Conservation (phyloP, 2,329 filamentous ascomycete species). For the Beauveria sp. region DNA sequence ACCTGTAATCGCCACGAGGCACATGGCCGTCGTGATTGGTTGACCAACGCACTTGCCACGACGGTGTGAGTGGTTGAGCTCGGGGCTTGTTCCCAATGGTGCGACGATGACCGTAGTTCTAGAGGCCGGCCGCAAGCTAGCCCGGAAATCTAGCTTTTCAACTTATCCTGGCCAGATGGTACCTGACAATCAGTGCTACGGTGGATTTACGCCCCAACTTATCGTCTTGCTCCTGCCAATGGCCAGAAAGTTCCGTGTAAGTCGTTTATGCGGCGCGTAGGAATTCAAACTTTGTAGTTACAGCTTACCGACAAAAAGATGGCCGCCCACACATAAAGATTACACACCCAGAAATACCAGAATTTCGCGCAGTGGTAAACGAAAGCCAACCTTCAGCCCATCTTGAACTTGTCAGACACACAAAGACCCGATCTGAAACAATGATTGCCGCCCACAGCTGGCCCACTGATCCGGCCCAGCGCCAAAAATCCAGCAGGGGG, state of each 20-base stretch:
- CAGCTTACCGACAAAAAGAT: neutral
- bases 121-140: neutral
- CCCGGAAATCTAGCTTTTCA: neutral
- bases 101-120: neutral
- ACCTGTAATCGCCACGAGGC: neutral
- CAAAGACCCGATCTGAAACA: constrained; percentile 9
- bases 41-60: neutral
- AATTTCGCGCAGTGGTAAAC: too few species aligned
- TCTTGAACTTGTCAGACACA: constrained; percentile 3
- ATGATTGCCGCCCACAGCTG: constrained; percentile 1
- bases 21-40: neutral
- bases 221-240: too few species aligned
- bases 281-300: neutral
- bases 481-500: neutral
- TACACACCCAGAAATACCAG: neutral
- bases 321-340: too few species aligned
- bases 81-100: neutral
- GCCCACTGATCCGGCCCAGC: constrained; percentile 3
- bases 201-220: too few species aligned
- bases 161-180: neutral
- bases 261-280: neutral
- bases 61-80: neutral
- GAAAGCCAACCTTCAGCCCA: neutral
- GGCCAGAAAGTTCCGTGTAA: neutral
- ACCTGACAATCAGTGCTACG: neutral